Percentiles rank a stretch among this genome's conserved stretches.
These are phyloP conservation scores for Wallemia mellicola DNA, from an alignment of 1,284 basidiomycete species.

Conservation along the genomic window DNA sequence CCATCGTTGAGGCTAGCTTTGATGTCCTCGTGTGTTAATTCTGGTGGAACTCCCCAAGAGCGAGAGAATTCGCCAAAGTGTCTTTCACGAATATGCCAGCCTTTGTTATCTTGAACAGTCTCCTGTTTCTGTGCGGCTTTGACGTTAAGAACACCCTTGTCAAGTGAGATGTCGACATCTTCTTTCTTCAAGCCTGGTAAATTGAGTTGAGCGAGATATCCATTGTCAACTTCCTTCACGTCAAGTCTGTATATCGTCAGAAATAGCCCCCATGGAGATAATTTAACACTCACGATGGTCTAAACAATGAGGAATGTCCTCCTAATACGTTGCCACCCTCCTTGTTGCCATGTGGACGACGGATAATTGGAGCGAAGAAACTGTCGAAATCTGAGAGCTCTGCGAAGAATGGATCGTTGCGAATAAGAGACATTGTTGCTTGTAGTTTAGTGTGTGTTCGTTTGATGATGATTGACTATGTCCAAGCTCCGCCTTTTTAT, in stretches of 20 bases:
- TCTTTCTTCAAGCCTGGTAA: constrained; percentile 20
- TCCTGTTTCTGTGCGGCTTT: constrained; percentile 15
- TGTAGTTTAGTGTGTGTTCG: not conserved
- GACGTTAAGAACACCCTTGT: constrained; percentile 17
- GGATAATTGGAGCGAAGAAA: not conserved
- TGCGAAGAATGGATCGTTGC: not conserved
- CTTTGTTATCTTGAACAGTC: constrained; percentile 11
- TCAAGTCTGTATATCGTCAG: too few species aligned
- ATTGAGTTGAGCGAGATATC: constrained; percentile 16
- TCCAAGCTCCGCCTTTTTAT: not conserved
- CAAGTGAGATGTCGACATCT: constrained; percentile 17
- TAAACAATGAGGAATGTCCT: not conserved
- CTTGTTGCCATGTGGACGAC: not conserved
- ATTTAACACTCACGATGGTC: too few species aligned
- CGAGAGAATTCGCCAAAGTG: constrained; percentile 18
- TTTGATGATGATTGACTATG: not conserved
- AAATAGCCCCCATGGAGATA: too few species aligned
- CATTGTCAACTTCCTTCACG: constrained; percentile 15
- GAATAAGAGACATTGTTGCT: not conserved
- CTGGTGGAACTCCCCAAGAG: constrained; percentile 16
- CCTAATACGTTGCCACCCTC: not conserved
- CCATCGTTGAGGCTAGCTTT: not conserved
- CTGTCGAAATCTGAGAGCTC: not conserved
- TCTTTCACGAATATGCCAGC: constrained; percentile 17
- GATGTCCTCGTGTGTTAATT: constrained; percentile 10